Base-by-base conservation (phyloP, 768 basidiomycete genomes). In the Suillus placidus region DNA sequence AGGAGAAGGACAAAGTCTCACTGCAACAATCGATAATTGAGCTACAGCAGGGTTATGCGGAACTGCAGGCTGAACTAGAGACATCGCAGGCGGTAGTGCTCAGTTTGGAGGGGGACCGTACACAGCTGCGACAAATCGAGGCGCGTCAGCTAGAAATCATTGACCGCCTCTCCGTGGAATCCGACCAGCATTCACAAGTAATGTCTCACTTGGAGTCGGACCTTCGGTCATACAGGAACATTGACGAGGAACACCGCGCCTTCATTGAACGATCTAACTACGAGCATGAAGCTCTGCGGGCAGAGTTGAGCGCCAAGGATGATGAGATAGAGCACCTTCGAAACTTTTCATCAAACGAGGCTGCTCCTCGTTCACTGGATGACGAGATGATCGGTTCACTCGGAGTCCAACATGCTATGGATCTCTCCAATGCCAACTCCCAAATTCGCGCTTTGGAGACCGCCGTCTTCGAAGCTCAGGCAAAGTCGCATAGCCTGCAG, bases 381-480 rank as follows among this genome's bases (percentile, higher is more conserved):
- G 85, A 86, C 71, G 93, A 94, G 78, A 84, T 94, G 80, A 75
- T 93, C 23, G 84, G 85, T 64, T 85, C 88, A 32, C 77, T 91
- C 40, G 82, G 71, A 55, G 91, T 94, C 71, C 90, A 93, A 68
- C 91, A 94, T 71, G 83, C 85, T 14, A 84, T 96, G 64, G 93
- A 94, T 65, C 82, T 95, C 8, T 95, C 93, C 42, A 80, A 86
- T 13, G 87, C 93, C 4, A 92, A 92, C 42, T 92, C 91, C 0
- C 87, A 88, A 72, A 89, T 95, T 60, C 87, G 94, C 13, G 84
- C 85, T 4, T 81, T 95, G 71, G 93, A 96, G 77, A 86, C 86
- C 12, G 75, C 83, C 13, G 81, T 90, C 35, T 94, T 91, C 75
- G 86, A 92, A 66, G 88, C 90, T 35, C 90, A 94, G 68, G 87